These are phyloP conservation scores for Pachysandra terminalis DNA, from an alignment of 164 flowering plant genomes.

Conservation along the genomic window DNA sequence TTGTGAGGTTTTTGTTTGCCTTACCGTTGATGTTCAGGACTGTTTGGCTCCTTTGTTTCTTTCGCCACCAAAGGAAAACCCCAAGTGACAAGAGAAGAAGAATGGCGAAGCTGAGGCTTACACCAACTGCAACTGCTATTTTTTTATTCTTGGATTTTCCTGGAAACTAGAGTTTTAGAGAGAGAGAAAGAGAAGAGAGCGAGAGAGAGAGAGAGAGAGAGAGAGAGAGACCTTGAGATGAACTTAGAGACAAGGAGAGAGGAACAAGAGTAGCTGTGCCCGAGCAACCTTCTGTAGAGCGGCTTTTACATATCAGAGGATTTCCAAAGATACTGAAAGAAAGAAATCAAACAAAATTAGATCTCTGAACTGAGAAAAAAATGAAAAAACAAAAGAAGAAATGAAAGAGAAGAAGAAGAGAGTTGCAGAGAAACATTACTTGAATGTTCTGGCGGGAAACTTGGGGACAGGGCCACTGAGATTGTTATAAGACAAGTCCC, in stretches of 20 bases:
- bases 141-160: slow-evolving; percentile 48
- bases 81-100: slow-evolving; percentile 36
- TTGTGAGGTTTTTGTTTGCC: slow-evolving; percentile 12
- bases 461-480: slow-evolving; percentile 84
- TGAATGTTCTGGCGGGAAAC: slow-evolving; percentile 81
- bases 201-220: slow-evolving; percentile 9
- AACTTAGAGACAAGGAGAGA: slow-evolving; percentile 37
- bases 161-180: slow-evolving; percentile 11
- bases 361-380: not conserved
- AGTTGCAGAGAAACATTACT: slow-evolving; percentile 33
- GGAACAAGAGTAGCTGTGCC: slow-evolving; percentile 41
- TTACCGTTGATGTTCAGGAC: slow-evolving; percentile 56
- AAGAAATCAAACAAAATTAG: not conserved
- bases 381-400: not conserved
- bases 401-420: not conserved
- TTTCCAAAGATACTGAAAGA: slow-evolving; percentile 64
- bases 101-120: slow-evolving; percentile 39
- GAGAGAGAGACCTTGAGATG: slow-evolving; percentile 46
- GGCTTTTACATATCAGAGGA: slow-evolving; percentile 62
- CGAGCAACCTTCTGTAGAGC: slow-evolving; percentile 51
- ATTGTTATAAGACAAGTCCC: slow-evolving; percentile 91
- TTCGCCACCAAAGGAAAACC: slow-evolving; percentile 45
- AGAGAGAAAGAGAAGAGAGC: not conserved
- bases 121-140: slow-evolving; percentile 69
- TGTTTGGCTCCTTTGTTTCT: slow-evolving; percentile 29